Evolutionary conservation across 2,329 filamentous ascomycete genomes (phyloP).

Genomic region (Chaetomiaceae sp.): DNA sequence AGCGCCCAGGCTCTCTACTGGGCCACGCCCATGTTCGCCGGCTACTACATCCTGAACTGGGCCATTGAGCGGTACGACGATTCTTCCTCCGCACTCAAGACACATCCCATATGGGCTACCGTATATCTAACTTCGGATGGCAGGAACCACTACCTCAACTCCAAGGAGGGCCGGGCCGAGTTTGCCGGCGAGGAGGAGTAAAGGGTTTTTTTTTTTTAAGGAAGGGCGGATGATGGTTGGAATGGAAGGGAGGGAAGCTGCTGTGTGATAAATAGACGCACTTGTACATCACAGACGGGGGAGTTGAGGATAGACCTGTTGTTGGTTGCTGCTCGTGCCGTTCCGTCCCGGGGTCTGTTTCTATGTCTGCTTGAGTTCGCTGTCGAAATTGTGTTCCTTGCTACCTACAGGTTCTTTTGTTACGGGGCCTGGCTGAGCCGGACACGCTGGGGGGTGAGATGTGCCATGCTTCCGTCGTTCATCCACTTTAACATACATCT

Average conservation of each 20-base stretch:
- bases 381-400: no score
- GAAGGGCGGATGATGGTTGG: neutral
- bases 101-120: no score
- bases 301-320: slow-evolving; percentile 18
- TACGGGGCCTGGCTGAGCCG: no score
- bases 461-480: no score
- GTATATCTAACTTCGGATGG: slow-evolving; percentile 22
- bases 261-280: slow-evolving; percentile 24
- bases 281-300: slow-evolving; percentile 24
- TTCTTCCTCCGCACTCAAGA: slow-evolving; percentile 13
- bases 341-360: no score
- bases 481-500: no score
- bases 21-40: slow-evolving; percentile 69
- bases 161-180: slow-evolving; percentile 65
- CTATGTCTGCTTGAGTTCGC: no score
- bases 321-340: slow-evolving; percentile 1
- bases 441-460: no score
- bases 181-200: slow-evolving; percentile 43
- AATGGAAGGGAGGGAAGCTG: neutral
- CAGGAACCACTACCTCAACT: slow-evolving; percentile 79
- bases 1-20: slow-evolving; percentile 85
- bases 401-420: no score
- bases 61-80: slow-evolving; percentile 79
- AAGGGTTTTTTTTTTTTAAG: slow-evolving; percentile 20
- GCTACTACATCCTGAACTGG: slow-evolving; percentile 85